A percentile compares a stretch with the other conserved stretches of the same genome.
Conservation (phyloP, 768 basidiomycete species). For the Tylopilus felleus region DNA sequence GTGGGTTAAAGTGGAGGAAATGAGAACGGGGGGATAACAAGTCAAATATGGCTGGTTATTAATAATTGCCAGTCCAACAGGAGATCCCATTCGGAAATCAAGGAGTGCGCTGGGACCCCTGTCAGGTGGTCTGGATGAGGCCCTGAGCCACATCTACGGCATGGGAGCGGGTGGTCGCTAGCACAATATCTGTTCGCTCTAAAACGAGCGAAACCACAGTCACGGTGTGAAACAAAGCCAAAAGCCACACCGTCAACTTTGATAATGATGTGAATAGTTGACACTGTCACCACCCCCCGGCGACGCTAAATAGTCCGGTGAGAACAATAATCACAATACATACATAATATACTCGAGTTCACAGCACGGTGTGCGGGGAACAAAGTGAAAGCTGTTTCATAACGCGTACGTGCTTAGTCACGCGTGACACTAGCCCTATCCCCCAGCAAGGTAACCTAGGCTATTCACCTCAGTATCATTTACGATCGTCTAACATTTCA, state of each 20-base stretch:
- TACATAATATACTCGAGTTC: too few species aligned
- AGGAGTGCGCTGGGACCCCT: too few species aligned
- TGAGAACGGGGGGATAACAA: neutral
- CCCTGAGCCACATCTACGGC: neutral
- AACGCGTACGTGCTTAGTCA: slow-evolving; percentile 10
- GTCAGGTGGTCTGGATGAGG: neutral
- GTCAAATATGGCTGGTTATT: neutral
- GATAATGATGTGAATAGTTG: neutral
- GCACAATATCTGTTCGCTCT: neutral
- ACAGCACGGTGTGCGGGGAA: neutral
- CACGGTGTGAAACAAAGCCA: too few species aligned
- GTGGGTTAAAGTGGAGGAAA: slow-evolving; percentile 9
- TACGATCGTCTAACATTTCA: neutral
- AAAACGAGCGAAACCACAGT: too few species aligned
- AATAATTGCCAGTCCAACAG: neutral
- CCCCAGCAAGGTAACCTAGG: neutral
- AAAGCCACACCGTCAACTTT: too few species aligned
- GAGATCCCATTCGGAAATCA: neutral
- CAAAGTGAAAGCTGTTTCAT: neutral
- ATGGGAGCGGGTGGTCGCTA: neutral
- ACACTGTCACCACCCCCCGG: neutral
- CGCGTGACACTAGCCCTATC: too few species aligned
- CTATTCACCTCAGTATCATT: neutral
- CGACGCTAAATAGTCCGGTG: neutral
- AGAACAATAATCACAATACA: neutral